Evolutionary conservation across 768 basidiomycete genomes (phyloP).

Genomic region (Candolleomyces eurysporus): DNA sequence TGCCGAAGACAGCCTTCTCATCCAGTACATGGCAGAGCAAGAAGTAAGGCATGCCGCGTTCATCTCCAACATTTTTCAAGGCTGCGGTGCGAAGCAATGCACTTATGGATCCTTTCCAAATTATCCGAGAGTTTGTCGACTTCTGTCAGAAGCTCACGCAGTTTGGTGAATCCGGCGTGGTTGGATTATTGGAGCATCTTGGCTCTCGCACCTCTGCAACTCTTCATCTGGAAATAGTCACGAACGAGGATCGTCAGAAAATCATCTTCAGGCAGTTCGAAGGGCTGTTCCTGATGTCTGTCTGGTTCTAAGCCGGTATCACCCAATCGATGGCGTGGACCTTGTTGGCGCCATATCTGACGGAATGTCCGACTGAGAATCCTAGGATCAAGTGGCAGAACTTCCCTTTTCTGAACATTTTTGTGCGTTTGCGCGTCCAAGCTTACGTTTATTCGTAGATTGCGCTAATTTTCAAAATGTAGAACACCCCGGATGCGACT

Average conservation of each 20-base stretch:
- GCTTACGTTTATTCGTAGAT: neutral
- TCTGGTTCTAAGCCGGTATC: slow-evolving; percentile 54
- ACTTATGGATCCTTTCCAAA: slow-evolving; percentile 56
- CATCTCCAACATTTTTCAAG: slow-evolving; percentile 49
- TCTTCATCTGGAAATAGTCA: slow-evolving; percentile 54
- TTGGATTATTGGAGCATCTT: slow-evolving; percentile 65
- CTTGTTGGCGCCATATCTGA: slow-evolving; percentile 51
- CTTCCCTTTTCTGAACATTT: slow-evolving; percentile 55
- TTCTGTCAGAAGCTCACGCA: slow-evolving; percentile 57
- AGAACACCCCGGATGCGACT: slow-evolving; percentile 26
- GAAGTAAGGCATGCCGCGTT: slow-evolving; percentile 61
- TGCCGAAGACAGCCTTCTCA: slow-evolving; percentile 51
- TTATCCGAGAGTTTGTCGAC: slow-evolving; percentile 57
- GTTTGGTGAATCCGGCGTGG: slow-evolving; percentile 57
- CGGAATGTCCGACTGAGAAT: slow-evolving; percentile 51
- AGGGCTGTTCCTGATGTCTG: slow-evolving; percentile 61
- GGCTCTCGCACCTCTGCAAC: slow-evolving; percentile 52
- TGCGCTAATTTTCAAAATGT: neutral
- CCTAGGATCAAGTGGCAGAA: slow-evolving; percentile 49
- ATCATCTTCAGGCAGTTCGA: slow-evolving; percentile 63
- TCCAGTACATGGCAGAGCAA: slow-evolving; percentile 63
- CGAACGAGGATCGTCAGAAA: slow-evolving; percentile 64
- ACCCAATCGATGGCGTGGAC: slow-evolving; percentile 67
- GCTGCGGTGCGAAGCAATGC: slow-evolving; percentile 50
- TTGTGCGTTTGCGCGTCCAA: slow-evolving; percentile 27